Conservation (phyloP, 306 rosid genomes). For the Erythrophleum fordii region DNA sequence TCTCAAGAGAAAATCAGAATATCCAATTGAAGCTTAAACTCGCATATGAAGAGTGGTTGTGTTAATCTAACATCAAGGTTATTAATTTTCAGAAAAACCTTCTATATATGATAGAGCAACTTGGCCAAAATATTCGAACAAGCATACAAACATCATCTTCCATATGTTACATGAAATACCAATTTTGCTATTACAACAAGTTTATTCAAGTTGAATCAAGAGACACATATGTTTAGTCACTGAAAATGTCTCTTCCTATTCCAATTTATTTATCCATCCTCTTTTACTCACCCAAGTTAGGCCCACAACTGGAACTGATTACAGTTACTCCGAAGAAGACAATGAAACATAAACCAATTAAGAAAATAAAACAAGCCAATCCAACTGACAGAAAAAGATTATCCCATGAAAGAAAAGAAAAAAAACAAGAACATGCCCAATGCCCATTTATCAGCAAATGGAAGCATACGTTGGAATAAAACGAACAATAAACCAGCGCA, state of each 20-base stretch:
- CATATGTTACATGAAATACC: not conserved
- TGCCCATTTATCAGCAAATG: not conserved
- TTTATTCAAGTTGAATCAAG: not conserved
- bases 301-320: not conserved
- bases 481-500: not conserved
- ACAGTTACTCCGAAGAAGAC: not conserved
- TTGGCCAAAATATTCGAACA: not conserved
- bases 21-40: conserved; percentile 8
- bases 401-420: not conserved
- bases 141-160: not conserved
- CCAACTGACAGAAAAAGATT: not conserved
- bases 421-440: not conserved
- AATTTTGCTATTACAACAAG: not conserved
- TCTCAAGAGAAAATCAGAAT: not conserved
- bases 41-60: not conserved
- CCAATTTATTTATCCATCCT: not conserved
- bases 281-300: not conserved
- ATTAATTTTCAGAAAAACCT: not conserved
- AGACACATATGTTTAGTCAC: not conserved
- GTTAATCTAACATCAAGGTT: not conserved
- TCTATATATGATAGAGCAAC: not conserved
- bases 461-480: not conserved
- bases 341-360: not conserved
- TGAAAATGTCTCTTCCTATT: not conserved
- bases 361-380: not conserved